phyloP scores from a whole-genome alignment of 1,139 yeast species.

The Geotrichum fermentans region DNA sequence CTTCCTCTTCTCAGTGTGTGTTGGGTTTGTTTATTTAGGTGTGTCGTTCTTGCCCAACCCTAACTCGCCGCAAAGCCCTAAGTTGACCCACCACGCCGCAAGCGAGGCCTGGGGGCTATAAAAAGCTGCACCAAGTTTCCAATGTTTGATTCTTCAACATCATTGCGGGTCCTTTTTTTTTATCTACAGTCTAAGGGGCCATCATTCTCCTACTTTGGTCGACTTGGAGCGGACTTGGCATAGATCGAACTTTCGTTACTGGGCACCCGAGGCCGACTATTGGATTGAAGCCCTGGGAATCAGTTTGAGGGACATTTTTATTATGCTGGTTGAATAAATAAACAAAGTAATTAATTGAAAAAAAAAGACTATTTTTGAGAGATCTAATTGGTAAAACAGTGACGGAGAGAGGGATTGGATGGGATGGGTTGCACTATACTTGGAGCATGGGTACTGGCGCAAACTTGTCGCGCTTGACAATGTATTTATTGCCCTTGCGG shows the following conservation, averaged over 20 bases:
- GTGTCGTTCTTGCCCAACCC: background rate
- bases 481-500: conserved; percentile 27
- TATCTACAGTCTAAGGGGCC: conserved; percentile 12
- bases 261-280: conserved; percentile 37
- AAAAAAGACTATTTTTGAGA: too few relatives aligned
- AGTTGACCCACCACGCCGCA: conserved; percentile 2
- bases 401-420: too few relatives aligned
- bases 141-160: conserved; percentile 6
- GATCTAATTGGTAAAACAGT: background rate
- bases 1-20: too few relatives aligned
- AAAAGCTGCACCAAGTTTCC: too few relatives aligned
- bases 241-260: conserved; percentile 31
- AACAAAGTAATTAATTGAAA: background rate
- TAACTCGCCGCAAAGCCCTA: background rate
- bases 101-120: too few relatives aligned
- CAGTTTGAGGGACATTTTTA: conserved; percentile 29
- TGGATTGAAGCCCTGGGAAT: conserved; percentile 36
- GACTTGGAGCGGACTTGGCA: conserved; percentile 14
- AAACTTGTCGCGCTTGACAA: conserved; percentile 24
- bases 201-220: conserved; percentile 22
- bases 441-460: background rate
- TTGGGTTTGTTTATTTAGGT: background rate
- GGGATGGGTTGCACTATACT: background rate
- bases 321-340: background rate
- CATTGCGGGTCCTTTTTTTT: conserved; percentile 7